A percentile compares a stretch with the other conserved stretches of the same genome.
Conservation (phyloP, 768 basidiomycete genomes). For the Amanita fuliginea region DNA sequence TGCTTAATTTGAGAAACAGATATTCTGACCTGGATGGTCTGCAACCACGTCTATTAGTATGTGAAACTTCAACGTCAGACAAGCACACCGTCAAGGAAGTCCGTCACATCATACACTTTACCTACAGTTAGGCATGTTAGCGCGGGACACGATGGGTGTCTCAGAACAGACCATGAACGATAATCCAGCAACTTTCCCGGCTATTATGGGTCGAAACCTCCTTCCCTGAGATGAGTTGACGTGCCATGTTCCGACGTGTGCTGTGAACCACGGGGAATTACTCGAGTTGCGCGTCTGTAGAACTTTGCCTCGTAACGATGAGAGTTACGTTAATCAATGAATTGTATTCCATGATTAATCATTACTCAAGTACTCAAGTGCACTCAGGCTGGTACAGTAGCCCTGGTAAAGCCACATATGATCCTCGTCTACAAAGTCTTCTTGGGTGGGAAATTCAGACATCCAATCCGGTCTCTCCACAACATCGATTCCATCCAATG, state of each 20-base stretch:
- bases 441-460: not conserved
- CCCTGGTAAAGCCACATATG: not conserved
- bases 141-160: not conserved
- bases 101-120: slow-evolving; percentile 71
- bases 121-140: slow-evolving; percentile 23
- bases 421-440: slow-evolving; percentile 1
- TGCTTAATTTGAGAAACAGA: not conserved
- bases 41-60: not conserved
- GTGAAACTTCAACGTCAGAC: not conserved
- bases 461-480: not conserved
- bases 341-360: no score
- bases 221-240: slow-evolving; percentile 26
- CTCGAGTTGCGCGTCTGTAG: no score
- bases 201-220: slow-evolving; percentile 45
- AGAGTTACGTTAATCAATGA: no score
- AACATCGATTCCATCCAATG: not conserved
- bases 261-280: not conserved
- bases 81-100: slow-evolving; percentile 55
- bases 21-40: slow-evolving; percentile 51
- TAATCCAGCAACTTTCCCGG: slow-evolving; percentile 69
- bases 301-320: no score
- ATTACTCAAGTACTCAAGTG: no score
- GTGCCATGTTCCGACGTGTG: not conserved
- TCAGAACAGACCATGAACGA: slow-evolving; percentile 56
- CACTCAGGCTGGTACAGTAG: no score